Evolutionary conservation across 306 rosid species (phyloP), one percentile per base, ranked within the genome.

Genomic region (Oemleria cerasiformis): DNA sequence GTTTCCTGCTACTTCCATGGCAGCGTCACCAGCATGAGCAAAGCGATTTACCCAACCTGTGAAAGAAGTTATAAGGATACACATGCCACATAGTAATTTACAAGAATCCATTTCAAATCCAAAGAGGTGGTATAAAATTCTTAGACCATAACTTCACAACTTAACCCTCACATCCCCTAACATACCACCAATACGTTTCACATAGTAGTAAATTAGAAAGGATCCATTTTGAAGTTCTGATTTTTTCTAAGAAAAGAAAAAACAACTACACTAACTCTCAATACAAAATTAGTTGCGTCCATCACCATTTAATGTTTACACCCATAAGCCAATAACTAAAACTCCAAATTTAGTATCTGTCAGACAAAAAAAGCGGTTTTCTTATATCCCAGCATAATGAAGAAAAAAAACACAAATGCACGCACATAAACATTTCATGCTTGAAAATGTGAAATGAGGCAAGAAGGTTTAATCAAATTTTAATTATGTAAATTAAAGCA

Each of bases 1-100:
- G 73, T 71, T 95, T 75, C 85, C 99, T n/a, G 99, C 99, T 50
- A 92, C 96, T 84, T 91, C 97, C 89, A 95, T 78, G 67, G 99
- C 97, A 74, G 99, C 82, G 77, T 95, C 99, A 74, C 99, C 99
- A 53, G 99, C 99, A 84, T 95, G 84, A 58, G 99, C 99, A 85
- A 95, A 95, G 67, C 99, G 95, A 78, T 95, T 95, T 68, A 95
- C 99, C 99, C 99, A 95, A 73, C 97, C 99, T 95, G 92, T 74
- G 21, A 80, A 43, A 66, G 55, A 79, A 78, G 57, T 41, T 11
- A 45, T 77, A 40, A 82, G 75, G 60, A 76, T 30, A 65, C 76
- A 70, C 76, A 70, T 39, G 13, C 77, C 70, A 36, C 36, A 72
- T 44, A 50, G 48, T 54, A 53, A 74, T 72, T 50, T 58, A 65